Conservation (phyloP, 1,284 basidiomycete genomes). For the Kalmanozyma brasiliensis region DNA sequence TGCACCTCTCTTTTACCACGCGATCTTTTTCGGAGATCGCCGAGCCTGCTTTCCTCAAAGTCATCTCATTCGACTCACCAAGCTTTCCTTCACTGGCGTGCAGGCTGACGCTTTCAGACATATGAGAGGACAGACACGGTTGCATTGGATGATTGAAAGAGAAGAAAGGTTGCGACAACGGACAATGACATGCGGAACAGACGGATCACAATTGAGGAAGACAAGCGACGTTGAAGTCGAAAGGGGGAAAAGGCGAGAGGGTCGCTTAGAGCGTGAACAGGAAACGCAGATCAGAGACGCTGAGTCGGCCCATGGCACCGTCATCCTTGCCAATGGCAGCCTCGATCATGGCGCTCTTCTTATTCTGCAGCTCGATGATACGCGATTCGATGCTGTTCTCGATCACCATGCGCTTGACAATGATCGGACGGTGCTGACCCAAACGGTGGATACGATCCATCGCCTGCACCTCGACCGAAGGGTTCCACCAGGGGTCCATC, state of each 20-base stretch:
- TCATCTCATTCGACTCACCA: not conserved
- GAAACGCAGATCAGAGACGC: slow-evolving; percentile 64
- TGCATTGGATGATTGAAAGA: too few relatives aligned
- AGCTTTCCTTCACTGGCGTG: not conserved
- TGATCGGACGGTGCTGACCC: slow-evolving; percentile 89
- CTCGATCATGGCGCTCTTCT: slow-evolving; percentile 75
- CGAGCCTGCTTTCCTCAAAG: not conserved
- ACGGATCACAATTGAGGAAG: not conserved
- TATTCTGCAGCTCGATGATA: slow-evolving; percentile 88
- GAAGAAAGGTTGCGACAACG: too few relatives aligned
- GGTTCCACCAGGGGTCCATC: slow-evolving; percentile 68
- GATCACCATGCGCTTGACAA: slow-evolving; percentile 91
- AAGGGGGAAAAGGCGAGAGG: too few relatives aligned
- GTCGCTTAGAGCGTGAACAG: slow-evolving; percentile 63
- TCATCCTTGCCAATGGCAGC: slow-evolving; percentile 67
- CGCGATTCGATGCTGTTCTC: slow-evolving; percentile 97
- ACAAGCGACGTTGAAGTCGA: not conserved
- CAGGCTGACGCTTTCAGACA: too few relatives aligned
- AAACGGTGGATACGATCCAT: slow-evolving; percentile 91
- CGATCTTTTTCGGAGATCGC: slow-evolving; percentile 20
- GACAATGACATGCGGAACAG: slow-evolving; percentile 3
- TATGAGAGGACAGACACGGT: too few relatives aligned
- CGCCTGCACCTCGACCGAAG: slow-evolving; percentile 73
- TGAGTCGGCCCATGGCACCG: slow-evolving; percentile 65
- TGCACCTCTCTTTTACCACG: too few relatives aligned